These are phyloP conservation scores for Macaranga tanarius DNA, from an alignment of 441 rosid genomes.

Conservation along the genomic window DNA sequence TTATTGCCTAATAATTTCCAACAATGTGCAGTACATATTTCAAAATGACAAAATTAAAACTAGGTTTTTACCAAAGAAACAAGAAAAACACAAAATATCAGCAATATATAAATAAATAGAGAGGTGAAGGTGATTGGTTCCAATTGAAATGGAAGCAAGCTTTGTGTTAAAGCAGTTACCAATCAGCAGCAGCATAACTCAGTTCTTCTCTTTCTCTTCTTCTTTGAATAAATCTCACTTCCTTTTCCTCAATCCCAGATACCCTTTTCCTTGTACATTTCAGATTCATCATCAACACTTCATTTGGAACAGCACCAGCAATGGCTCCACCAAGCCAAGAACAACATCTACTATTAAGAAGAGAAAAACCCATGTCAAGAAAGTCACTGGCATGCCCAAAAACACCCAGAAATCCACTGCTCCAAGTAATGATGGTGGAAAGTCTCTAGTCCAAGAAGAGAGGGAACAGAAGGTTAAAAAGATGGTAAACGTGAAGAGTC, in stretches of 20 bases:
- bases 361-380: conserved; percentile 27
- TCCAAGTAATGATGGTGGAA: conserved; percentile 9
- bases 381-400: conserved; percentile 20
- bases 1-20: too few relatives aligned
- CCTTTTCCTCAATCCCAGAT: conserved; percentile 26
- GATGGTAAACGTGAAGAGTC: conserved; percentile 33
- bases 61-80: background rate
- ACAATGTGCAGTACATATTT: background rate
- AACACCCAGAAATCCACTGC: conserved; percentile 14
- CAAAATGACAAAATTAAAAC: background rate
- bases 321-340: conserved; percentile 32
- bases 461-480: conserved; percentile 26
- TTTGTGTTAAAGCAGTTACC: conserved; percentile 24
- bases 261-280: conserved; percentile 22
- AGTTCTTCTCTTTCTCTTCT: conserved; percentile 32
- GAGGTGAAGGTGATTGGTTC: conserved; percentile 6
- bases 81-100: background rate
- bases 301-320: conserved; percentile 31
- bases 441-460: conserved; percentile 11
- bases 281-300: conserved; percentile 19
- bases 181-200: conserved; percentile 29
- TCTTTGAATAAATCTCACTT: conserved; percentile 38
- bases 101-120: background rate
- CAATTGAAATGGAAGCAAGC: conserved; percentile 26
- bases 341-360: conserved; percentile 25